phyloP scores from a whole-genome alignment of 169 alveolate genomes.

The Plasmodium cynomolgi region DNA sequence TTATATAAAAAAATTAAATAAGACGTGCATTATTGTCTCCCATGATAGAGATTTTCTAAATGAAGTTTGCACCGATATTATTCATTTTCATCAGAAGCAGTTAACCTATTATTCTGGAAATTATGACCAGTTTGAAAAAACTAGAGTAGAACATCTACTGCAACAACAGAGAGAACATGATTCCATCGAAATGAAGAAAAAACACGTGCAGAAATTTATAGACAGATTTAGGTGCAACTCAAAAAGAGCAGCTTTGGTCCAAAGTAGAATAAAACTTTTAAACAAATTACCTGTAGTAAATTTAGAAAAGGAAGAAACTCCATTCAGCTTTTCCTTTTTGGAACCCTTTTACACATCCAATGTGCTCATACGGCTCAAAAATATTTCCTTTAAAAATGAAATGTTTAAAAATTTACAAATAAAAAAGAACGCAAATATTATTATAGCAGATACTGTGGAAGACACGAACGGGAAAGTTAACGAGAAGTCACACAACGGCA shows the following conservation, averaged over 20 bases:
- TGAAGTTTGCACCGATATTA: constrained; percentile 95
- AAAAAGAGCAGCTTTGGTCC: constrained; percentile 95
- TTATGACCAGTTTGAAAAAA: constrained; percentile 94
- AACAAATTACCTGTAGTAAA: constrained; percentile 94
- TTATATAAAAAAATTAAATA: constrained; percentile 90
- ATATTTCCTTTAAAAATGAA: constrained; percentile 75
- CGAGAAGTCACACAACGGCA: not conserved
- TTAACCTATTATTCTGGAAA: constrained; percentile 94
- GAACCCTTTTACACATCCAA: constrained; percentile 91
- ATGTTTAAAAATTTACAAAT: constrained; percentile 62
- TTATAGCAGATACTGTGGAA: constrained; percentile 45
- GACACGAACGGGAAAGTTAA: constrained; percentile 23
- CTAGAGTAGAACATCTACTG: constrained; percentile 90
- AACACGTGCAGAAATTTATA: constrained; percentile 95
- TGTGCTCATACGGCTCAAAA: constrained; percentile 86
- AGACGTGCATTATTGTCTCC: constrained; percentile 95
- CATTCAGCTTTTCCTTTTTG: constrained; percentile 93
- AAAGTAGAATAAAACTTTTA: constrained; percentile 95
- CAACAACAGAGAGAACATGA: constrained; percentile 91
- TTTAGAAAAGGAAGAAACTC: constrained; percentile 95
- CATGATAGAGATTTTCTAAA: constrained; percentile 97
- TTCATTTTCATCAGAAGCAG: constrained; percentile 91
- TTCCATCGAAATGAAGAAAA: constrained; percentile 90
- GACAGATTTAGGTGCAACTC: constrained; percentile 96
- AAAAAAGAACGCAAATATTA: constrained; percentile 42